These are phyloP conservation scores for Colletotrichum sp. DNA, from an alignment of 2,329 filamentous ascomycete species.

Conservation along the genomic window DNA sequence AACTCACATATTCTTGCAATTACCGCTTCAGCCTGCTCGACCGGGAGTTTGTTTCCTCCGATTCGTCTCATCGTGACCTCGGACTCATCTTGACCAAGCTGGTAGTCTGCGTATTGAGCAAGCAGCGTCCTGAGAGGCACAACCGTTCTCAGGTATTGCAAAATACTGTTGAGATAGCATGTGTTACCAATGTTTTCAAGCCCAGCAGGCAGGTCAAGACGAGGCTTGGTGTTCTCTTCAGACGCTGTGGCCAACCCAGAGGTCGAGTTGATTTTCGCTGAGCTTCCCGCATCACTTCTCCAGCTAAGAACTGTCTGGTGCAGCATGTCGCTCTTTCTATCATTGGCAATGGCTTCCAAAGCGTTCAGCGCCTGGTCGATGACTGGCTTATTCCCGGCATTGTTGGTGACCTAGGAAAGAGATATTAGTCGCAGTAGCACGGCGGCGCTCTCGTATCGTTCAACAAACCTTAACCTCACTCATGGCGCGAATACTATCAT, in stretches of 20 bases:
- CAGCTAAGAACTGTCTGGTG: not conserved
- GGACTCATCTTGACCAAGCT: slow-evolving; percentile 70
- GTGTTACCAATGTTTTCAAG: slow-evolving; percentile 96
- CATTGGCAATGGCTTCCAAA: slow-evolving; percentile 1
- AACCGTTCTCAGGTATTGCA: slow-evolving; percentile 94
- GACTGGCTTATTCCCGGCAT: not conserved
- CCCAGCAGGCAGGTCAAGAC: slow-evolving; percentile 73
- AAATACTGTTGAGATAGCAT: slow-evolving; percentile 94
- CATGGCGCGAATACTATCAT: slow-evolving; percentile 9
- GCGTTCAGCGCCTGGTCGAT: slow-evolving; percentile 1
- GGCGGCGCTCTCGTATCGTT: not conserved
- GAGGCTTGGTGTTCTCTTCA: slow-evolving; percentile 12
- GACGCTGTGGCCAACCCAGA: not conserved
- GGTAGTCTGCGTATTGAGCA: slow-evolving; percentile 73
- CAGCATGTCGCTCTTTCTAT: slow-evolving; percentile 6
- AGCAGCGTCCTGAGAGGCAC: slow-evolving; percentile 82
- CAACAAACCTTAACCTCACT: slow-evolving; percentile 11
- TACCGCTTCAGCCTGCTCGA: slow-evolving; percentile 62
- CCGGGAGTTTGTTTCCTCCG: slow-evolving; percentile 65
- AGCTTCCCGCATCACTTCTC: not conserved
- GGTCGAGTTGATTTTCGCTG: not conserved
- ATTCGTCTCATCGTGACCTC: slow-evolving; percentile 72
- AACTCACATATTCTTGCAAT: slow-evolving; percentile 76
- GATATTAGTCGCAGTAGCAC: not conserved
- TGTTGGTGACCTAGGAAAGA: not conserved